These are phyloP conservation scores for Tulasnella sp. DNA, from an alignment of 768 basidiomycete species.

Conservation along the genomic window DNA sequence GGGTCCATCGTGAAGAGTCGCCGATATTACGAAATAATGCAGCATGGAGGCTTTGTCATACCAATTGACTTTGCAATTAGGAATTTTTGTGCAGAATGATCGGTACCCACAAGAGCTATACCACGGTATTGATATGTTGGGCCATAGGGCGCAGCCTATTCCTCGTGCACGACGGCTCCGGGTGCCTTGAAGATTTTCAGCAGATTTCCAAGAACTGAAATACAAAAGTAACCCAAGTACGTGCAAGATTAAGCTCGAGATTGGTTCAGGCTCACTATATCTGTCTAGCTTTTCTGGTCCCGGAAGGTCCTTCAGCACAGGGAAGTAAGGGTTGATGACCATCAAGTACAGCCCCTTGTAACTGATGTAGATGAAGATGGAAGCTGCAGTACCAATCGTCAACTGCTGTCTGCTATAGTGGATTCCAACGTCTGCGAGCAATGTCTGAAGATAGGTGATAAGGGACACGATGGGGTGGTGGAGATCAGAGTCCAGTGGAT, in stretches of 20 bases:
- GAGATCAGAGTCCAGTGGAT: no score
- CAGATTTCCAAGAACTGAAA: background rate
- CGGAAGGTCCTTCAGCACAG: constrained; percentile 6
- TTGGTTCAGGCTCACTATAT: no score
- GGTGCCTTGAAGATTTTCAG: background rate
- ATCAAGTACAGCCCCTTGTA: no score
- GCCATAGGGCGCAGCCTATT: constrained; percentile 5
- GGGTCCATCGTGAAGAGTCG: constrained; percentile 9
- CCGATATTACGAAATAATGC: background rate
- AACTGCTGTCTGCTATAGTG: no score
- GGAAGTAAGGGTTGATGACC: background rate
- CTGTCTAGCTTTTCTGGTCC: constrained; percentile 14
- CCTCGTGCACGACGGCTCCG: constrained; percentile 1
- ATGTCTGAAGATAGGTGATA: no score
- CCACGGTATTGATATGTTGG: background rate
- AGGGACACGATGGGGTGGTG: no score
- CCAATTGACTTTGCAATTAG: no score
- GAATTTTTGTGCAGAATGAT: background rate
- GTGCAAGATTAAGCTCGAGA: no score
- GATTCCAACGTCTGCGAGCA: no score
- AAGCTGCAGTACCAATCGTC: no score
- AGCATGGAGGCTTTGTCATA: background rate
- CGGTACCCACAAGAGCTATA: background rate
- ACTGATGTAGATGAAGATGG: no score
- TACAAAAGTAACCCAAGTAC: background rate